Evolutionary conservation across 306 rosid species (phyloP), one percentile per base, ranked within the genome.

Genomic region (Medicago lupulina): DNA sequence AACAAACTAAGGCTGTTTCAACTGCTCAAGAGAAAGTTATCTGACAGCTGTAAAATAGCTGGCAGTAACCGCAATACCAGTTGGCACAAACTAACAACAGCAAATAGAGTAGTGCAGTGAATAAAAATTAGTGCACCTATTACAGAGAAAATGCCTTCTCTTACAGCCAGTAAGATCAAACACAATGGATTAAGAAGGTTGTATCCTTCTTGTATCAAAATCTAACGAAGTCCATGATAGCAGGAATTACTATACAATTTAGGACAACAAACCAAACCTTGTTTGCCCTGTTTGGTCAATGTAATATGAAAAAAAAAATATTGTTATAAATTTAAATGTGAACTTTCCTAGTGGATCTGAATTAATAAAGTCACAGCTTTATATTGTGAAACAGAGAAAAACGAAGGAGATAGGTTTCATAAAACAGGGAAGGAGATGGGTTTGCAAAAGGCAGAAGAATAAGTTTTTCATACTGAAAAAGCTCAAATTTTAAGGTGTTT

Each of bases 81-180:
- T 7, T 21, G 36, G 36, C 7, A 57, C 15, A 10, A 57, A 57
- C 36, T 21, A 14, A 14, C 28, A 23, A 12, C 65, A 13, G 4
- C 25, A 59, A 59, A 25, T 59, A 25, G 65, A 23, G 39, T 31
- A 59, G 38, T 59, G 40, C 8, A 59, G 65, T 25, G 38, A 25
- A 13, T 9, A 12, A 25, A 59, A 59, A 25, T 34, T 4, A 59
- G 41, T 60, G 41, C 41, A 60, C 14, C 67, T 60, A 28, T 13
- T 60, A 60, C 19, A 60, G 7, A 60, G 18, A 28, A 60, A 28
- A 60, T 28, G 19, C 14, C 36, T 60, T 60, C 18, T 55, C 61
- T 60, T 28, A 60, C 67, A 14, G 66, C 54, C 81, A 80, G 81
- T n/a, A 70, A 75, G 71, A 83, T 79, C 69, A 81, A 64, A 59